Evolutionary conservation across 2,329 filamentous ascomycete genomes (phyloP), one percentile per base, ranked within the genome.

Genomic region (Moelleriella libera): DNA sequence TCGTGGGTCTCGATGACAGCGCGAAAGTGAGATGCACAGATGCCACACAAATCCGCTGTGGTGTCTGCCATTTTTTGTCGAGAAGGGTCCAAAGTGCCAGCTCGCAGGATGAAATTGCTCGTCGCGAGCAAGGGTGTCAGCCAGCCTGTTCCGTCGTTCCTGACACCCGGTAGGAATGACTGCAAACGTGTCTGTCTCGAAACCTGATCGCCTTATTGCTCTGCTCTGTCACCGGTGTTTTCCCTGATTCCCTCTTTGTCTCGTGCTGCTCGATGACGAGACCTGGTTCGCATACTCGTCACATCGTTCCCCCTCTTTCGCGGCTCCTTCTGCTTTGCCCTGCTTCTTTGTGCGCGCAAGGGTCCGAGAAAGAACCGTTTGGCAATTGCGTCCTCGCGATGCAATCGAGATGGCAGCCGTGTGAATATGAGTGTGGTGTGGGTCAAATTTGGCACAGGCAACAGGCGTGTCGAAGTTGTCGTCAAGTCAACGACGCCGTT

Each of bases 11-110:
- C 60, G 63, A 65, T 65, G 62, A 56, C 55, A 51, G 52, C 48
- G 54, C 52, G 59, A 65, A 66, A 58, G n/a, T 54, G 50, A 66
- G 63, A 65, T 65, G 45, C n/a, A 40, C 41, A 11, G 40, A 34
- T 54, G 45, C 12, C 34, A 9, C 8, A 12, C 34, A 37, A 37
- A 8, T 5, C 12, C 8, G 34, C 12, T 8, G 12, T 37, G 34
- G 34, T 37, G 34, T 8, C 12, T 37, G 21, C 21, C 21, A 21
- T 3, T 21, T 21, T 21, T 21, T 21, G 21, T 21, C 21, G 21
- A 21, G 21, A 21, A 21, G 21, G 21, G 21, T 21, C 21, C 21
- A 21, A 21, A 21, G 21, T 21, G 21, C 21, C 21, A 21, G 21
- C 21, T 21, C 21, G 2, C 21, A 21, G 21, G 21, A 21, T 21